Evolutionary conservation across 2,329 filamentous ascomycete genomes (phyloP).

Genomic region (Colletotrichum aenigma): DNA sequence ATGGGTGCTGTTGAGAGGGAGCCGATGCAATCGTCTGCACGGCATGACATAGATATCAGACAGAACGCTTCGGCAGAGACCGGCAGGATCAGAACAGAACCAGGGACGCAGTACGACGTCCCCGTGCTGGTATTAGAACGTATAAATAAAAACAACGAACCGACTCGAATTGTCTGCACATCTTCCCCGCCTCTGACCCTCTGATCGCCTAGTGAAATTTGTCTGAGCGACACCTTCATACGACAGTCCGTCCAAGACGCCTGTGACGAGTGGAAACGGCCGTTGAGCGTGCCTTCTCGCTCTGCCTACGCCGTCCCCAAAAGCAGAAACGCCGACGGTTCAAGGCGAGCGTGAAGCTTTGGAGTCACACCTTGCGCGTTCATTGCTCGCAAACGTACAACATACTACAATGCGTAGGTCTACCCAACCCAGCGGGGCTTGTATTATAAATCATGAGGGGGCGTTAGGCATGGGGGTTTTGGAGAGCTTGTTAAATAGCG

Average conservation of each 20-base stretch:
- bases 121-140: constrained; percentile 20
- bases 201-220: not conserved
- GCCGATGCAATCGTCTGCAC: not conserved
- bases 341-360: not conserved
- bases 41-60: not conserved
- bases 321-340: not conserved
- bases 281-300: not conserved
- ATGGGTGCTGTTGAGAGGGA: not conserved
- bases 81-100: constrained; percentile 11
- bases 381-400: not conserved
- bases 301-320: not conserved
- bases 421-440: constrained; percentile 1
- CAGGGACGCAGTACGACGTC: constrained; percentile 20
- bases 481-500: not conserved
- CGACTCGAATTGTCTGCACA: not conserved
- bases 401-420: constrained; percentile 13
- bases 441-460: constrained; percentile 16
- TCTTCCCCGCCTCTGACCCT: not conserved
- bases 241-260: not conserved
- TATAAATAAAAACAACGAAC: constrained; percentile 11
- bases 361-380: not conserved
- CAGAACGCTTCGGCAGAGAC: not conserved
- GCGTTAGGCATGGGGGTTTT: constrained; percentile 7
- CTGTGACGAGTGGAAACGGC: not conserved
- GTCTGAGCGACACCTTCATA: not conserved